Base-by-base conservation (phyloP, 495 filamentous ascomycete species). In the Penicillium chermesinum region DNA sequence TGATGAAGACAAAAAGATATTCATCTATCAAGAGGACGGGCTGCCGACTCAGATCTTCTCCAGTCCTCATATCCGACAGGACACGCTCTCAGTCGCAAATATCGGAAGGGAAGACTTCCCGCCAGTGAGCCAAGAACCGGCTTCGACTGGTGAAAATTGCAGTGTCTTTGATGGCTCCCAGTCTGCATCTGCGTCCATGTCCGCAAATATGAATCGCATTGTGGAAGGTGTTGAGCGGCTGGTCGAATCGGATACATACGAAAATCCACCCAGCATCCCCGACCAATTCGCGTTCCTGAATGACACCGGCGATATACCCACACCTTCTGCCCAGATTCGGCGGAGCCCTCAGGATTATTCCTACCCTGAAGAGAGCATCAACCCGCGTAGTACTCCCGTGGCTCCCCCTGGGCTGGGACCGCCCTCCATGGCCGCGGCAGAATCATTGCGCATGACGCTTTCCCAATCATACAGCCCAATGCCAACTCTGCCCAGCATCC, bases 211-310 rank as follows among this genome's bases (percentile, higher is more conserved):
- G 76, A 65, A 78, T 44, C 70, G 70, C 3, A 87, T 86, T 65
- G 83, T 86, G 12, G 82, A 88, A 41, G 70, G 60, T 19, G 69
- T 75, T 7, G 72, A 75, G 54, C 70, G 79, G 44, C 68, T 88
- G 38, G 79, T 89, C 7, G 81, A 79, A 30, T 75, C 74, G 7
- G 72, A 76, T 45, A 69, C 65, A 3, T 72, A 71, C 41, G 75
- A 79, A 39, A 72, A 74, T 41, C 61, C 58, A 1, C 64, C 71
- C 32, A 38, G 55, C 21, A 39, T 66, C 7, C 46, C 59, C 2
- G 63, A 62, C 18, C 58, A 53, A 14, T 62, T 64, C 21, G 14
- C 53, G 8, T 66, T 62, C 44, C 17, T 65, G 20, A 43, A 39
- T 15, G 56, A 52, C 32, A 48, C 43, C 13, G 50, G 30, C 13